Percentiles rank a stretch among this genome's conserved stretches.
Evolutionary conservation across 495 filamentous ascomycete species (phyloP).

Genomic region (Talaromyces stipitatus): DNA sequence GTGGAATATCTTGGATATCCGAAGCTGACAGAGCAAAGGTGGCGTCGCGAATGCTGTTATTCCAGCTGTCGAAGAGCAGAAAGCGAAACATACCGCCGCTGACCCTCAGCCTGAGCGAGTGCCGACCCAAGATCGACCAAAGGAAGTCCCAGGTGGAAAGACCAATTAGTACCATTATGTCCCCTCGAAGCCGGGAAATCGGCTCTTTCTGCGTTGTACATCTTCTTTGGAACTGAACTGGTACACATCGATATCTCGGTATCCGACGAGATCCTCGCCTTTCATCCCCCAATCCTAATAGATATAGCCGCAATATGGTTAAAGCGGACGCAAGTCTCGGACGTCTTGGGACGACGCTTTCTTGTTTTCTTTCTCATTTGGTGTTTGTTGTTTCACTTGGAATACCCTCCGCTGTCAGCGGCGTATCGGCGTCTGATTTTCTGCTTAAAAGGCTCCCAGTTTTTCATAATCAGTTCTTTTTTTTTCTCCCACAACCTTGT

Average conservation of each 20-base stretch:
- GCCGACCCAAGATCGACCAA: constrained; percentile 29
- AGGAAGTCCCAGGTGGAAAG: constrained; percentile 14
- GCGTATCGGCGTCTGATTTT: background rate
- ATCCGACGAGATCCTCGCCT: background rate
- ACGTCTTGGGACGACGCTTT: background rate
- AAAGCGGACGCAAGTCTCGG: no score
- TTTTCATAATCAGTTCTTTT: background rate
- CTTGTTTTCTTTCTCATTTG: background rate
- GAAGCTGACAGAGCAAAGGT: constrained; percentile 15
- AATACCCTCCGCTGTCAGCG: background rate
- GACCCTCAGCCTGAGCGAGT: constrained; percentile 29
- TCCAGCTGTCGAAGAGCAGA: constrained; percentile 32
- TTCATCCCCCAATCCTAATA: background rate
- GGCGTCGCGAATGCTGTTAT: constrained; percentile 39
- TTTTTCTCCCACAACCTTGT: background rate
- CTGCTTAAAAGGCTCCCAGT: background rate
- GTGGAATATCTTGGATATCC: no score
- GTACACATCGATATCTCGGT: background rate
- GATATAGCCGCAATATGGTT: no score
- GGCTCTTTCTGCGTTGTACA: no score
- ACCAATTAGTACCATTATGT: background rate
- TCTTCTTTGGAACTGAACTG: background rate
- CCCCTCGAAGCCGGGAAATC: no score
- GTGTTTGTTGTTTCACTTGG: background rate
- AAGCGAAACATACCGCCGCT: constrained; percentile 24